Conservation (phyloP, 164 flowering plant species). For the Kalanchoe fedtschenkoi region DNA sequence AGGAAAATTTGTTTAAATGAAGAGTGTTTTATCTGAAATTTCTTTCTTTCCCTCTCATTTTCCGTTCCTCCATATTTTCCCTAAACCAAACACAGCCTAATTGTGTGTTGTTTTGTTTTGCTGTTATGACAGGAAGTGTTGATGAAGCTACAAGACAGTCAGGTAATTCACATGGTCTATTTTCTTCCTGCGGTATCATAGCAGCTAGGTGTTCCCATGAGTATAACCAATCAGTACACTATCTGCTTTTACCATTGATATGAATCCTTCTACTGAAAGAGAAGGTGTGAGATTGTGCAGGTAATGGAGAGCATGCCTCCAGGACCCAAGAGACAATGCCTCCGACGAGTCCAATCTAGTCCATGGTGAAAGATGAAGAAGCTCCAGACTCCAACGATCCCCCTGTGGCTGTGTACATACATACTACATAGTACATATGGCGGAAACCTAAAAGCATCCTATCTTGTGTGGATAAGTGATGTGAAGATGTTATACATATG, state of each 20-base stretch:
- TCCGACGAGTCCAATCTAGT: conserved; percentile 62
- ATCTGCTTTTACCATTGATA: too few relatives aligned
- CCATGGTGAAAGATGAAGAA: conserved; percentile 67
- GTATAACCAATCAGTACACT: too few relatives aligned
- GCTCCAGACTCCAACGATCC: not conserved
- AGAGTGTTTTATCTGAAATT: too few relatives aligned
- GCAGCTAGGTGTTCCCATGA: too few relatives aligned
- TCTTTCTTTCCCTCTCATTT: too few relatives aligned
- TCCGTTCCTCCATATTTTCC: too few relatives aligned
- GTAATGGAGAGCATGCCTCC: conserved; percentile 43
- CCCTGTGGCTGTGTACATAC: not conserved
- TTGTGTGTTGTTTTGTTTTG: too few relatives aligned
- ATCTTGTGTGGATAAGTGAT: conserved; percentile 3
- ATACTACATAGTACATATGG: not conserved
- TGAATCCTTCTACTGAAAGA: not conserved
- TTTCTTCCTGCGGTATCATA: not conserved
- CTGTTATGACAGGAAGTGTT: conserved; percentile 49
- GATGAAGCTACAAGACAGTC: conserved; percentile 64
- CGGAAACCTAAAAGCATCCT: not conserved
- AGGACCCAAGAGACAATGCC: conserved; percentile 37
- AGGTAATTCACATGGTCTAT: conserved; percentile 31
- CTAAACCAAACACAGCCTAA: too few relatives aligned
- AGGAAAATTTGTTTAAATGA: too few relatives aligned
- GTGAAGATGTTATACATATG: conserved; percentile 1
- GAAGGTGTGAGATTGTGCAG: conserved; percentile 21